A percentile compares a stretch with the other conserved stretches of the same genome.
phyloP scores from a whole-genome alignment of 1,284 basidiomycete species.

The Pterulicium gracile region DNA sequence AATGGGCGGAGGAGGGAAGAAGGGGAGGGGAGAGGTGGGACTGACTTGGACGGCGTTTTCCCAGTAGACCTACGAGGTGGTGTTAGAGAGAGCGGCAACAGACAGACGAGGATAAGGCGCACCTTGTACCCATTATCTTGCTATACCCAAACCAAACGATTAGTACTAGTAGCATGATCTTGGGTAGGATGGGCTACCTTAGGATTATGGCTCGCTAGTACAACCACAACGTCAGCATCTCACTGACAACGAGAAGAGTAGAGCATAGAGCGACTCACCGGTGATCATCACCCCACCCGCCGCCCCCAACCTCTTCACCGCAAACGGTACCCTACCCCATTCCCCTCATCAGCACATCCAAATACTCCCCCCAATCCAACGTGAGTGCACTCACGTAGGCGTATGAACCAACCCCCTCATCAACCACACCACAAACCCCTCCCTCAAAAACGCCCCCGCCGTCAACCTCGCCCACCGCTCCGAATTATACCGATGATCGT shows the following conservation, averaged over 20 bases:
- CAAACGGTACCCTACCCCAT: slow-evolving; percentile 62
- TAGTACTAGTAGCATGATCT: slow-evolving; percentile 2
- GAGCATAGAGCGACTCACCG: slow-evolving; percentile 27
- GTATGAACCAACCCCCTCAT: slow-evolving; percentile 66
- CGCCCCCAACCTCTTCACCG: slow-evolving; percentile 52
- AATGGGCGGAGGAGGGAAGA: background rate
- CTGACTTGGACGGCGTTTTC: slow-evolving; percentile 72
- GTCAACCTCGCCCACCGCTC: slow-evolving; percentile 67
- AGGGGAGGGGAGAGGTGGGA: slow-evolving; percentile 3
- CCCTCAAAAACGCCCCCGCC: slow-evolving; percentile 54
- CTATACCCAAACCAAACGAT: slow-evolving; percentile 21
- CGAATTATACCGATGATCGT: slow-evolving; percentile 76
- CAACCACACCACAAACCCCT: slow-evolving; percentile 61
- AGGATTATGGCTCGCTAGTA: slow-evolving; percentile 71
- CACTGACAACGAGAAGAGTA: slow-evolving; percentile 4
- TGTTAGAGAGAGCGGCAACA: slow-evolving; percentile 1
- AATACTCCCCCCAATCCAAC: no score
- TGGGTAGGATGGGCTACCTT: slow-evolving; percentile 36
- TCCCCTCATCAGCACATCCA: no score
- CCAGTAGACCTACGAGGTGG: slow-evolving; percentile 59
- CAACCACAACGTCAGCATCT: no score
- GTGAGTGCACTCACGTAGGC: slow-evolving; percentile 47
- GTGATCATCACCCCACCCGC: slow-evolving; percentile 85
- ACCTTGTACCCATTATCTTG: slow-evolving; percentile 84
- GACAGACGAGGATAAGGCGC: slow-evolving; percentile 5